These are phyloP conservation scores for Penstemon davidsonii DNA, from an alignment of 257 asterid species.

Conservation along the genomic window DNA sequence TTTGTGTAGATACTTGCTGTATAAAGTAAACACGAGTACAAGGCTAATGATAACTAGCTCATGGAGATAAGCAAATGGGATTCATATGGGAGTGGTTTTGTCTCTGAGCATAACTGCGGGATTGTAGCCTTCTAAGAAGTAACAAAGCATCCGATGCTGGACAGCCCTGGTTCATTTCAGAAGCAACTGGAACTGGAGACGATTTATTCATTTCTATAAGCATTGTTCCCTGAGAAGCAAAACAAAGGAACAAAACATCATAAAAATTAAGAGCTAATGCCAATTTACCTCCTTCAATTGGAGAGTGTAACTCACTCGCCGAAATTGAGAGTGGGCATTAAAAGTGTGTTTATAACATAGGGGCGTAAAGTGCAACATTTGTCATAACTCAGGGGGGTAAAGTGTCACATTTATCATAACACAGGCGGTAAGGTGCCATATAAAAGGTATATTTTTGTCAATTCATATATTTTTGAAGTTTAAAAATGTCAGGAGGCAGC, in stretches of 20 bases:
- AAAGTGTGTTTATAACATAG: no score
- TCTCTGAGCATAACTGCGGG: slow-evolving; percentile 33
- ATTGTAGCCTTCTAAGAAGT: slow-evolving; percentile 63
- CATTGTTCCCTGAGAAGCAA: slow-evolving; percentile 69
- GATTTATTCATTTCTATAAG: slow-evolving; percentile 49
- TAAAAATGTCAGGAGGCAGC: no score
- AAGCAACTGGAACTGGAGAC: slow-evolving; percentile 60
- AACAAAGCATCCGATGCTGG: slow-evolving; percentile 66
- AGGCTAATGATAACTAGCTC: background rate
- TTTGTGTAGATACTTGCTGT: background rate
- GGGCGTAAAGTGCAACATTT: no score
- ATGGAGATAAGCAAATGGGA: slow-evolving; percentile 52
- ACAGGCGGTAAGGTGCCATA: no score
- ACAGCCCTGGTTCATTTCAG: slow-evolving; percentile 79
- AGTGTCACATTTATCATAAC: no score
- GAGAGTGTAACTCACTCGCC: no score
- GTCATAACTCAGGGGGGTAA: no score
- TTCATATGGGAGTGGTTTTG: slow-evolving; percentile 28
- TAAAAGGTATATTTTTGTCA: no score
- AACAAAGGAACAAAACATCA: background rate
- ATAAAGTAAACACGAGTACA: background rate
- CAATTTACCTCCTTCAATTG: no score
- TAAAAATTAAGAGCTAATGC: no score
- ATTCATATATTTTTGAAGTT: no score
- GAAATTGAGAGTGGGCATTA: no score